phyloP scores from a whole-genome alignment of 2,329 filamentous ascomycete species.

The Colletotrichum filicis region DNA sequence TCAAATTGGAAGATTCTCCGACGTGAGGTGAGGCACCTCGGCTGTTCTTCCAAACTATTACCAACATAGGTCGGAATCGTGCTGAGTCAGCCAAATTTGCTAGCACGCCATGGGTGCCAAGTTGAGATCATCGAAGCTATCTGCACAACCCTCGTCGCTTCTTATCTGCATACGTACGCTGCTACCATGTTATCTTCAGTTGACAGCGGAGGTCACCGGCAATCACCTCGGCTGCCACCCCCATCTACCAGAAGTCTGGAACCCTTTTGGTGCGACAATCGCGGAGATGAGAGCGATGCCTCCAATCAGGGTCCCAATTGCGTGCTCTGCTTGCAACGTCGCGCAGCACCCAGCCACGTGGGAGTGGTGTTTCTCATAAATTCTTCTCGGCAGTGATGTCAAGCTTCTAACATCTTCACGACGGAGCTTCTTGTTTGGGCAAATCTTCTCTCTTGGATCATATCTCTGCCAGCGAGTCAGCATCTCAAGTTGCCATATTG shows the following conservation, averaged over 20 bases:
- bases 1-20: background rate
- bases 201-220: background rate
- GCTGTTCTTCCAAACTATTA: background rate
- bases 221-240: background rate
- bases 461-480: background rate
- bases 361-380: constrained; percentile 3
- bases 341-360: background rate
- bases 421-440: background rate
- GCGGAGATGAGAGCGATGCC: constrained; percentile 12
- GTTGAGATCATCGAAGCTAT: constrained; percentile 8
- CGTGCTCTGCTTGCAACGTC: constrained; percentile 27
- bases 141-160: background rate
- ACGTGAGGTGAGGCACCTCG: background rate
- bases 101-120: constrained; percentile 30
- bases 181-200: background rate
- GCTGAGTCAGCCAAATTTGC: background rate
- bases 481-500: background rate
- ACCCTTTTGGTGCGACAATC: background rate
- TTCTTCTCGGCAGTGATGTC: background rate
- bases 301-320: constrained; percentile 12
- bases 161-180: constrained; percentile 8
- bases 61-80: background rate
- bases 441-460: background rate
- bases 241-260: background rate
- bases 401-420: background rate